Evolutionary conservation across 371 early-diverging fungal genomes (phyloP).

Genomic region (Actinomortierella wolfii): DNA sequence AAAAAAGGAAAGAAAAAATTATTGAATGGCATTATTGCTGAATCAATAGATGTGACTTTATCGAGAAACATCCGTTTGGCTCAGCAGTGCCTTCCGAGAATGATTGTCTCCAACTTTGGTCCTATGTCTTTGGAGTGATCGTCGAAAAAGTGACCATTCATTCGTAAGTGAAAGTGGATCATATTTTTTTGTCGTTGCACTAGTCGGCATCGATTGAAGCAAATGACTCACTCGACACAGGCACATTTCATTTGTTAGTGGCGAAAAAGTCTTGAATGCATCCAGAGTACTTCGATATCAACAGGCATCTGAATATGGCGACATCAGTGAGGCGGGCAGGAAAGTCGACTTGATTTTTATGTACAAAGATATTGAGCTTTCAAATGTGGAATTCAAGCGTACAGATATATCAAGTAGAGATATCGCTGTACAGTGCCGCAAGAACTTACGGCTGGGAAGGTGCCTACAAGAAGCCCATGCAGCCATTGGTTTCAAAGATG

Average conservation of each 20-base stretch:
- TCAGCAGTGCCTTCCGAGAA: slow-evolving; percentile 8
- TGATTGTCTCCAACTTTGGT: slow-evolving; percentile 10
- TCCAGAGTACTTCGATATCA: not conserved
- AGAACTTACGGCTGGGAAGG: slow-evolving; percentile 5
- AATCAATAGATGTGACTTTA: slow-evolving; percentile 6
- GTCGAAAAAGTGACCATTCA: no score
- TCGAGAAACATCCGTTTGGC: slow-evolving; percentile 6
- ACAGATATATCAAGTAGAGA: not conserved
- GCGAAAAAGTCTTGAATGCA: not conserved
- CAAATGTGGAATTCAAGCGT: not conserved
- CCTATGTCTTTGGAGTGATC: slow-evolving; percentile 1
- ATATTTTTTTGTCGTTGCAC: no score
- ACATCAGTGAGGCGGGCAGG: not conserved
- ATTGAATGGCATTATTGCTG: not conserved
- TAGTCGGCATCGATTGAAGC: no score
- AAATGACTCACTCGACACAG: no score
- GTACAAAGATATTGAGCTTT: not conserved
- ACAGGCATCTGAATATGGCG: not conserved
- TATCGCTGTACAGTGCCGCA: not conserved
- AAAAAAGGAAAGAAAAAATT: not conserved
- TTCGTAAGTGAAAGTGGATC: no score
- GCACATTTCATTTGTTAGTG: not conserved
- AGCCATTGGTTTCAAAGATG: slow-evolving; percentile 4
- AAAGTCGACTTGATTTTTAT: not conserved
- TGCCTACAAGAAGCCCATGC: slow-evolving; percentile 5